A percentile compares a stretch with the other conserved stretches of the same genome.
phyloP scores from a whole-genome alignment of 2,329 filamentous ascomycete species.

The Cryphonectria naterciae region DNA sequence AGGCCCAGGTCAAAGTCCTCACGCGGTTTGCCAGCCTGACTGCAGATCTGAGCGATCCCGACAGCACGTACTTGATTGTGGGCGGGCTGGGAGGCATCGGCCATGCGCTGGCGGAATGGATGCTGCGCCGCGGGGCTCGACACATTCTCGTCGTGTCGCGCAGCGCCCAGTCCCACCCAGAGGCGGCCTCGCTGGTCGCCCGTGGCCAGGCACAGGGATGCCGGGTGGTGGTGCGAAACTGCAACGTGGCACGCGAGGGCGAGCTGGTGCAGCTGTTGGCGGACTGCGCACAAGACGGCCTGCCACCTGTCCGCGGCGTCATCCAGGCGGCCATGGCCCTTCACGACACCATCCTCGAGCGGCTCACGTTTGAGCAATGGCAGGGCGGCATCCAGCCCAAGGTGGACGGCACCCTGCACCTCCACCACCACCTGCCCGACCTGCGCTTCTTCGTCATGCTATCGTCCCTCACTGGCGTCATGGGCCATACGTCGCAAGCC shows the following conservation, averaged over 20 bases:
- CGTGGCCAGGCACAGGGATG: slow-evolving; percentile 31
- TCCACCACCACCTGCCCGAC: slow-evolving; percentile 39
- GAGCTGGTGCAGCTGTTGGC: slow-evolving; percentile 35
- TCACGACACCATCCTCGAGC: slow-evolving; percentile 14
- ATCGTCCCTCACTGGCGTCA: slow-evolving; percentile 9
- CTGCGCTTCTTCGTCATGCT: slow-evolving; percentile 23
- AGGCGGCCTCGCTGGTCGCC: background rate
- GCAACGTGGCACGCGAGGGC: slow-evolving; percentile 36
- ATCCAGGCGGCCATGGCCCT: slow-evolving; percentile 47
- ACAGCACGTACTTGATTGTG: slow-evolving; percentile 37
- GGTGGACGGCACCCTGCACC: slow-evolving; percentile 4
- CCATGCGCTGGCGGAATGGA: slow-evolving; percentile 35
- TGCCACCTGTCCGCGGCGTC: slow-evolving; percentile 42
- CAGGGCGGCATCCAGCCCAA: slow-evolving; percentile 1
- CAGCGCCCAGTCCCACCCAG: background rate
- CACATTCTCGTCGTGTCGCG: slow-evolving; percentile 33
- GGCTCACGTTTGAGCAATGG: slow-evolving; percentile 12
- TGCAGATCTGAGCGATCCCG: slow-evolving; percentile 9
- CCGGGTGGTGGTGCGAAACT: slow-evolving; percentile 34
- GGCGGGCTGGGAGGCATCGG: slow-evolving; percentile 41
- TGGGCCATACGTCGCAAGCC: slow-evolving; percentile 4
- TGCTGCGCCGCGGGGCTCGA: slow-evolving; percentile 33
- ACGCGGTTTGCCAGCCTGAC: background rate
- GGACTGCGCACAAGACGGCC: slow-evolving; percentile 3
- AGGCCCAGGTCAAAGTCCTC: slow-evolving; percentile 11